Evolutionary conservation across 441 rosid genomes (phyloP).

Genomic region (Macaranga tanarius): DNA sequence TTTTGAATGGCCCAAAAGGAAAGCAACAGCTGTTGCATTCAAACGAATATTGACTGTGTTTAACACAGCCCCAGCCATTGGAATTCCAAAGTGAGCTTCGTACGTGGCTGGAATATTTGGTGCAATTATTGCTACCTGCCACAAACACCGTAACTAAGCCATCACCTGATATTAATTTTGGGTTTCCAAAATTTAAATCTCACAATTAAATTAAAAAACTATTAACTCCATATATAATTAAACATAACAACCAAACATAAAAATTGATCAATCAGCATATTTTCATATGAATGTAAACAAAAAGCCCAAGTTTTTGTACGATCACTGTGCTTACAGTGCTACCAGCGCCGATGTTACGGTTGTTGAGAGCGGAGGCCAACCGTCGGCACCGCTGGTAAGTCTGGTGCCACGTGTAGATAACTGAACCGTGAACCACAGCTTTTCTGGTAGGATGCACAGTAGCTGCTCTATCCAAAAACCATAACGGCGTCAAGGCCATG

Average conservation of each 20-base stretch:
- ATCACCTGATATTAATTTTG: no score
- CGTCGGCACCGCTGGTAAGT: conserved; percentile 79
- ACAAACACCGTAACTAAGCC: no score
- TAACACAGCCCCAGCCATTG: conserved; percentile 86
- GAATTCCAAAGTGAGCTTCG: conserved; percentile 92
- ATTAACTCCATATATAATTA: no score
- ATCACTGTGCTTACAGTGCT: conserved; percentile 43
- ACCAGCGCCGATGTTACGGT: conserved; percentile 55
- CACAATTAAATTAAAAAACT: neutral
- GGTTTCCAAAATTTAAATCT: neutral
- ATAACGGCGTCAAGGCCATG: conserved; percentile 76
- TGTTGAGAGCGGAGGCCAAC: conserved; percentile 73
- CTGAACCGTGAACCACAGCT: conserved; percentile 62
- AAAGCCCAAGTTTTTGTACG: no score
- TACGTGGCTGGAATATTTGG: conserved; percentile 80
- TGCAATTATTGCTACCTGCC: conserved; percentile 81
- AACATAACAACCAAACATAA: no score
- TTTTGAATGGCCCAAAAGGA: conserved; percentile 77
- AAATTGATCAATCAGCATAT: no score
- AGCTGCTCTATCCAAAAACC: conserved; percentile 88
- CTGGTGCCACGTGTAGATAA: conserved; percentile 66
- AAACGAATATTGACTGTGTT: conserved; percentile 73
- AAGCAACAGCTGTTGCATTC: conserved; percentile 63
- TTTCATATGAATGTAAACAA: no score
- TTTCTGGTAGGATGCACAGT: conserved; percentile 58